Percentiles rank a stretch among this genome's conserved stretches.
Conservation (phyloP, 1,139 yeast species). For the Lodderomyces beijingensis region DNA sequence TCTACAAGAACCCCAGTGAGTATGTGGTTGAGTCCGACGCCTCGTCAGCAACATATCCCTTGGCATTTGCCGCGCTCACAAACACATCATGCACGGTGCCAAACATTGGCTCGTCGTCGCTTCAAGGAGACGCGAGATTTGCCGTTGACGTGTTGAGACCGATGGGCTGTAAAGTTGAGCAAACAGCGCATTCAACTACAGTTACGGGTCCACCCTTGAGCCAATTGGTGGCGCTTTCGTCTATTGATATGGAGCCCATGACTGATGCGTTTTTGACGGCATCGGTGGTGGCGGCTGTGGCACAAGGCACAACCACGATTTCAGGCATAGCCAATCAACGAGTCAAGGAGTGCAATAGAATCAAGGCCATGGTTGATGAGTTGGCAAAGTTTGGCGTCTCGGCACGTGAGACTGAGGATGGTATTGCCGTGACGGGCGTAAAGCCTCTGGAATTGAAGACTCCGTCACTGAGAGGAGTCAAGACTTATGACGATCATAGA, state of each 20-base stretch:
- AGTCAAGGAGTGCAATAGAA: constrained; percentile 95
- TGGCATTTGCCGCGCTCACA: constrained; percentile 97
- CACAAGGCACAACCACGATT: constrained; percentile 68
- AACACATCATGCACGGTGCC: constrained; percentile 93
- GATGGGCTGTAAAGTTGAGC: constrained; percentile 91
- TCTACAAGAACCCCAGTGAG: constrained; percentile 73
- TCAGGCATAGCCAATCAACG: constrained; percentile 97
- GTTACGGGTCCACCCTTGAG: constrained; percentile 86
- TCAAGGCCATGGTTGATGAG: constrained; percentile 88
- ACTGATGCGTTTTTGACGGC: constrained; percentile 98
- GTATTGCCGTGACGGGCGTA: constrained; percentile 79
- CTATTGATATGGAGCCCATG: constrained; percentile 98
- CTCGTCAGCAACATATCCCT: constrained; percentile 96
- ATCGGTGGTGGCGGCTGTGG: constrained; percentile 92
- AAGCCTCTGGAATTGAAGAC: constrained; percentile 41
- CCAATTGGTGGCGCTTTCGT: constrained; percentile 59
- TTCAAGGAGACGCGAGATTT: constrained; percentile 97
- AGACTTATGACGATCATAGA: constrained; percentile 91
- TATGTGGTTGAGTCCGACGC: constrained; percentile 96
- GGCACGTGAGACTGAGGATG: constrained; percentile 86
- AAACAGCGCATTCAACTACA: constrained; percentile 80
- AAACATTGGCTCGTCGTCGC: constrained; percentile 84
- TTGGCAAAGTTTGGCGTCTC: constrained; percentile 85
- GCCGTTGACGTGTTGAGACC: constrained; percentile 90
- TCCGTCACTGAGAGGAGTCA: constrained; percentile 48